Conservation (phyloP, 2,329 filamentous ascomycete species). For the Elsinoe arachidis region DNA sequence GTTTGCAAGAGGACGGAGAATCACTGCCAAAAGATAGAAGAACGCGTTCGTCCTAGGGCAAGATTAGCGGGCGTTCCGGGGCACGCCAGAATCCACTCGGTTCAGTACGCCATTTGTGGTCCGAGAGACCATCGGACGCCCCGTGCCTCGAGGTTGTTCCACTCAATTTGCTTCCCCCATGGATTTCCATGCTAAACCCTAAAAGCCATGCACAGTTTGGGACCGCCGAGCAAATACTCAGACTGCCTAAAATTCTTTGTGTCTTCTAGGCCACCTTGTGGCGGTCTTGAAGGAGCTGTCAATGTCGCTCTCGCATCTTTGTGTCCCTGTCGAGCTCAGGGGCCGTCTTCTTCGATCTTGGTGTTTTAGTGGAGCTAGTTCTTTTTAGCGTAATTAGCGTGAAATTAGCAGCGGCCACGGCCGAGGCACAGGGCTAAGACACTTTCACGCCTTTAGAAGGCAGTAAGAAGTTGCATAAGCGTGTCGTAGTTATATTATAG, state of each 20-base stretch:
- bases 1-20: slow-evolving; percentile 21
- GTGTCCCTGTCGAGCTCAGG: not conserved
- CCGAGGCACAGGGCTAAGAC: too few relatives aligned
- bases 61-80: not conserved
- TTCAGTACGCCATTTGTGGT: not conserved
- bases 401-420: too few relatives aligned
- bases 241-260: not conserved
- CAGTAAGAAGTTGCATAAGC: too few relatives aligned
- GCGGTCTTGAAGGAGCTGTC: not conserved
- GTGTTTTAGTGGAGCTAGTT: too few relatives aligned
- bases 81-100: not conserved
- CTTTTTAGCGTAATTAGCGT: too few relatives aligned
- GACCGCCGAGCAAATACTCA: slow-evolving; percentile 10
- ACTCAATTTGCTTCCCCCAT: not conserved
- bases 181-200: not conserved
- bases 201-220: not conserved
- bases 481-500: too few relatives aligned
- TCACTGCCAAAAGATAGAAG: not conserved
- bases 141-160: slow-evolving; percentile 1
- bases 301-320: not conserved
- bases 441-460: too few relatives aligned
- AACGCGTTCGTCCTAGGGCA: not conserved
- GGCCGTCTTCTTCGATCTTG: too few relatives aligned
- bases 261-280: slow-evolving; percentile 3
- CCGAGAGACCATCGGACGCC: not conserved